Percentiles rank a stretch among this genome's conserved stretches.
Evolutionary conservation across 495 filamentous ascomycete genomes (phyloP).

Genomic region (Aspergillus kassunensis): DNA sequence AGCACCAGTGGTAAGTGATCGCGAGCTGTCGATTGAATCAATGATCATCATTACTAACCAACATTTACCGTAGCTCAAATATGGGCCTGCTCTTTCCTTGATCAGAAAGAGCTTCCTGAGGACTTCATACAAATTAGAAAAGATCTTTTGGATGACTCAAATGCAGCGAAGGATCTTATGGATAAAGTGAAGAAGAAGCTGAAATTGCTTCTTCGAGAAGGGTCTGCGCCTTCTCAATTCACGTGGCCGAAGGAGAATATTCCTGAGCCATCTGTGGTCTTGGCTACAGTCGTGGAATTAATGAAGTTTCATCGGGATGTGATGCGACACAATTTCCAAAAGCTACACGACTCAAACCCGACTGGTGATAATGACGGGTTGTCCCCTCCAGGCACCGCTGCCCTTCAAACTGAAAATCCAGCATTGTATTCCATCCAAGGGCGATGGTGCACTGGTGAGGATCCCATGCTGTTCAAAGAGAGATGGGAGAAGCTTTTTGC

Average conservation of each 20-base stretch:
- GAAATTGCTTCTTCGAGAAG: constrained; percentile 83
- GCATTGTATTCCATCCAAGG: constrained; percentile 71
- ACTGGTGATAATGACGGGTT: constrained; percentile 31
- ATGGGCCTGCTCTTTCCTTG: constrained; percentile 86
- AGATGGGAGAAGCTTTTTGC: constrained; percentile 98
- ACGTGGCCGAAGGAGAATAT: constrained; percentile 93
- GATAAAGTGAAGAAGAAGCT: constrained; percentile 99
- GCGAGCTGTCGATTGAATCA: background rate
- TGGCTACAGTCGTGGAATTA: constrained; percentile 84
- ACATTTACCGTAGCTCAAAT: constrained; percentile 65
- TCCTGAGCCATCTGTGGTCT: constrained; percentile 87
- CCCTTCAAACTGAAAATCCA: constrained; percentile 38
- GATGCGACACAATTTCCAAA: constrained; percentile 87
- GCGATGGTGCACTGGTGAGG: constrained; percentile 95
- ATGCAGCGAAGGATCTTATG: constrained; percentile 99
- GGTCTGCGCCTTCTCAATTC: constrained; percentile 88
- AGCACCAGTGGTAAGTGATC: constrained; percentile 70
- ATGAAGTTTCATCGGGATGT: constrained; percentile 96
- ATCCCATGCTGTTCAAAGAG: constrained; percentile 90
- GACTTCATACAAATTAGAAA: constrained; percentile 87
- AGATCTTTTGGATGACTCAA: constrained; percentile 93
- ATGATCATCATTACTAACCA: constrained; percentile 16
- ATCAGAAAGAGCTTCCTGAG: constrained; percentile 76
- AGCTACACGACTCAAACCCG: constrained; percentile 58
- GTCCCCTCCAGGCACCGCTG: background rate